Evolutionary conservation across 2,329 filamentous ascomycete species (phyloP), one percentile per base, ranked within the genome.

Genomic region (Alternaria sp.): DNA sequence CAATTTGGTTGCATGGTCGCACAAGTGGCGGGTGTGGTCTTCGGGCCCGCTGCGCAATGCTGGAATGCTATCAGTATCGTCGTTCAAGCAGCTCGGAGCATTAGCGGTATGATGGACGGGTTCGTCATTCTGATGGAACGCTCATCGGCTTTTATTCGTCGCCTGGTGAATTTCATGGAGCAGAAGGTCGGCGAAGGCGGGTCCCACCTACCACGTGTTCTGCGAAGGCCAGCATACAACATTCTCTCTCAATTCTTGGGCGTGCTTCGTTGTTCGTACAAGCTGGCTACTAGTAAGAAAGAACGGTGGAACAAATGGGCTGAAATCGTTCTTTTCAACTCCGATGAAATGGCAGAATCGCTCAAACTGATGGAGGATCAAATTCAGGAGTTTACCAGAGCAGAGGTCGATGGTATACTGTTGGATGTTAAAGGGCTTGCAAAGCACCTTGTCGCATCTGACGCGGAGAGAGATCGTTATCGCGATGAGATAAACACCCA

Each of bases 31-130:
- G 47, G 61, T 20, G 47, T 63, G 1, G 54, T 64, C 12, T 70
- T 69, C n/a, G 62, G 58, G 1, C 64, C 61, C 15, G 33, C 50
- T n/a, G 50, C 56, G 4, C 66, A 69, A 43, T 70, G 66, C 20
- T 70, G 65, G 65, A 70, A 67, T 26, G 68, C 66, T 0, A 65
- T 70, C 15, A 70, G 59, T 18, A 63, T 70, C 37, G 58, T 70
- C 9, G 45, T 67, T 9, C 46, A 56, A 43, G 61, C 60, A 5
- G 62, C 46, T 10, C 55, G 57, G 26, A 23, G 41, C 15, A 60
- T 60, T 9, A 45, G 15, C 5, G 58, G 60, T 2, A 46, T 69
- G 14, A 51, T 70, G 4, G 66, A 67, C 5, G 66, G 63, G 9
- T 69, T 69, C n/a, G 45, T 68, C 9, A 61, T 23, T 25, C 14